Percentiles rank a stretch among this genome's conserved stretches.
phyloP scores from a whole-genome alignment of 495 filamentous ascomycete genomes.

The Lophiostoma macrostomum region DNA sequence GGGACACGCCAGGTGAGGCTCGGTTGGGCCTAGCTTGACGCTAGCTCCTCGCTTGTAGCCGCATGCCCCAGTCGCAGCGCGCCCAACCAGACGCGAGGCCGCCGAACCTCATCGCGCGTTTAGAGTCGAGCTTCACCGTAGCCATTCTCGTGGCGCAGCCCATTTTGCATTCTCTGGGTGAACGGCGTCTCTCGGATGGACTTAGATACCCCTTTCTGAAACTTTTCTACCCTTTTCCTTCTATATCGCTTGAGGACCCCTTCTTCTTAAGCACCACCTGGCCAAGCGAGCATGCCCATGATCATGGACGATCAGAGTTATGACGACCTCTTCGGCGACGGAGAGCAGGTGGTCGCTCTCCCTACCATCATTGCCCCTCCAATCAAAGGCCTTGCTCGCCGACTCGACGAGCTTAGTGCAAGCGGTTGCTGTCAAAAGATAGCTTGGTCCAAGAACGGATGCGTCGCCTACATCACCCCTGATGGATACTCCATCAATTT shows the following conservation, averaged over 20 bases:
- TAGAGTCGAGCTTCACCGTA: too few relatives aligned
- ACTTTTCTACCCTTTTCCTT: not conserved
- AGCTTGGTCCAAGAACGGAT: constrained; percentile 86
- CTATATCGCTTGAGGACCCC: not conserved
- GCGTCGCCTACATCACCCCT: constrained; percentile 76
- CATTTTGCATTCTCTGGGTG: too few relatives aligned
- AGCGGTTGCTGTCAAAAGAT: constrained; percentile 80
- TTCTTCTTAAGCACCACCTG: not conserved
- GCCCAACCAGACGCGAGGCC: not conserved
- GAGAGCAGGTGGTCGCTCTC: constrained; percentile 55
- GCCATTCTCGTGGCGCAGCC: too few relatives aligned
- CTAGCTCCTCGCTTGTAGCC: constrained; percentile 5
- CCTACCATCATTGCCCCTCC: constrained; percentile 47
- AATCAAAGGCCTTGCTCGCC: constrained; percentile 62
- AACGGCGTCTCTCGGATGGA: too few relatives aligned
- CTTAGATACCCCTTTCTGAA: not conserved
- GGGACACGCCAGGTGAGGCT: not conserved
- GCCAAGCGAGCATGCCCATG: constrained; percentile 29
- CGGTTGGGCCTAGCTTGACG: not conserved
- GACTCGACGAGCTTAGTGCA: constrained; percentile 73
- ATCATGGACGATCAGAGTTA: constrained; percentile 69
- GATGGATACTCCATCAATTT: constrained; percentile 66
- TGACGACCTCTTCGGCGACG: constrained; percentile 74
- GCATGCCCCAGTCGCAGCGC: not conserved
- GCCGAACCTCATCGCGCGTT: not conserved